These are phyloP conservation scores for Colletotrichum spinosum DNA, from an alignment of 2,329 filamentous ascomycete species.

Conservation along the genomic window DNA sequence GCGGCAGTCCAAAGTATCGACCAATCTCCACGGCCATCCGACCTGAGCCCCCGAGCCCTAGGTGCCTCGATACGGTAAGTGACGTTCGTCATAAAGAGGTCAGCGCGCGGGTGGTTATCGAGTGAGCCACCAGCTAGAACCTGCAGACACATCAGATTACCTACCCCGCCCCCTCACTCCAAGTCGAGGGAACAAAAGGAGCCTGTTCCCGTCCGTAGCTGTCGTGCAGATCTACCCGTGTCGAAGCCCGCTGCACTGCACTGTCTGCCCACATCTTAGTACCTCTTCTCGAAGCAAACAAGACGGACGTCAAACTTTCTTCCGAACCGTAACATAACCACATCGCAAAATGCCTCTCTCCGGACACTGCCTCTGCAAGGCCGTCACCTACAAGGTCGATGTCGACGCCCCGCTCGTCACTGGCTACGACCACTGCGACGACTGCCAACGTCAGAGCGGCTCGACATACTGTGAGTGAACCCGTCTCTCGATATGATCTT, in stretches of 20 bases:
- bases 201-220: constrained; percentile 17
- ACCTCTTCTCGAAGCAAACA: constrained; percentile 17
- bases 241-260: constrained; percentile 26
- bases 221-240: background rate
- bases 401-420: constrained; percentile 64
- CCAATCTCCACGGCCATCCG: constrained; percentile 24
- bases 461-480: constrained; percentile 72
- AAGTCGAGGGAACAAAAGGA: constrained; percentile 27
- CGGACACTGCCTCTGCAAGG: constrained; percentile 78
- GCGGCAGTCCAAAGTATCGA: constrained; percentile 24
- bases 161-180: constrained; percentile 28
- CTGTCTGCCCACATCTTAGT: constrained; percentile 8
- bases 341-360: constrained; percentile 69
- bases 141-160: constrained; percentile 23
- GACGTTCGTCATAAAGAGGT: constrained; percentile 33
- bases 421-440: constrained; percentile 79
- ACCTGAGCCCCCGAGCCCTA: constrained; percentile 5
- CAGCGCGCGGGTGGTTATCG: constrained; percentile 22
- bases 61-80: constrained; percentile 32
- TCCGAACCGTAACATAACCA: too few relatives aligned
- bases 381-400: constrained; percentile 74
- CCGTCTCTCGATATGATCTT: background rate
- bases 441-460: constrained; percentile 77
- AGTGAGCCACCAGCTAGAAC: constrained; percentile 31
- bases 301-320: background rate